phyloP scores from a whole-genome alignment of 2,329 filamentous ascomycete species.

The Sordariomycetes sp. region DNA sequence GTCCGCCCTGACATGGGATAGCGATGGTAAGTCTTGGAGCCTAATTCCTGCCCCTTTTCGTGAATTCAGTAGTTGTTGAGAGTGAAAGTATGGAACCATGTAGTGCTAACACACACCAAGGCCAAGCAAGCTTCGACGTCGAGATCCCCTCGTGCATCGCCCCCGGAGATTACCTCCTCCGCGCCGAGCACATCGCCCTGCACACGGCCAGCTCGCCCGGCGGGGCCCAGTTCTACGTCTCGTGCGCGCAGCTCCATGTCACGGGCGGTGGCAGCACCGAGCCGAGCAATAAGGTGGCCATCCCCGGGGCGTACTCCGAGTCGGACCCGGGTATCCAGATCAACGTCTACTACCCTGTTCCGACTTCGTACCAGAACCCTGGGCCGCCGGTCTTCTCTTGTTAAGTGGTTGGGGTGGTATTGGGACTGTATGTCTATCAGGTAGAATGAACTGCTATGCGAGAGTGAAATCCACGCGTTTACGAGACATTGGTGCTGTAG shows the following conservation, averaged over 20 bases:
- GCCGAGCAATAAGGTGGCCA: slow-evolving; percentile 19
- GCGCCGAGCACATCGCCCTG: slow-evolving; percentile 33
- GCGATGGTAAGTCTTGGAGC: neutral
- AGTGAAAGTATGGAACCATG: neutral
- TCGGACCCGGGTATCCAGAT: slow-evolving; percentile 24
- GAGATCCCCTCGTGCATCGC: slow-evolving; percentile 28
- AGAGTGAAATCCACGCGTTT: too few relatives aligned
- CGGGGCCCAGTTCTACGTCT: slow-evolving; percentile 32
- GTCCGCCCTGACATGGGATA: slow-evolving; percentile 7
- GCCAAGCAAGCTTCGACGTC: slow-evolving; percentile 19
- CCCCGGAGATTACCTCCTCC: slow-evolving; percentile 33
- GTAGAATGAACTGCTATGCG: too few relatives aligned
- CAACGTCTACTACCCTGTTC: slow-evolving; percentile 26
- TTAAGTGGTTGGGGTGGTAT: neutral
- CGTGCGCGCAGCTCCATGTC: slow-evolving; percentile 22
- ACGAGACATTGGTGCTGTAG: too few relatives aligned
- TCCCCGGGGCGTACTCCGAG: slow-evolving; percentile 23
- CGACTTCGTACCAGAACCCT: slow-evolving; percentile 17
- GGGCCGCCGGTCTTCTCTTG: slow-evolving; percentile 4
- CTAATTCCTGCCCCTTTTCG: neutral
- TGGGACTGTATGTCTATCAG: too few relatives aligned
- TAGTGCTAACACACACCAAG: slow-evolving; percentile 7
- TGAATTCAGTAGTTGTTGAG: neutral
- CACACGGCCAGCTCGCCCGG: slow-evolving; percentile 24
- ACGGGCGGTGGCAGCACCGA: slow-evolving; percentile 25